These are phyloP conservation scores for Saccharomyces cerevisiae DNA, from an alignment of 805 yeast genomes.

Conservation along the genomic window DNA sequence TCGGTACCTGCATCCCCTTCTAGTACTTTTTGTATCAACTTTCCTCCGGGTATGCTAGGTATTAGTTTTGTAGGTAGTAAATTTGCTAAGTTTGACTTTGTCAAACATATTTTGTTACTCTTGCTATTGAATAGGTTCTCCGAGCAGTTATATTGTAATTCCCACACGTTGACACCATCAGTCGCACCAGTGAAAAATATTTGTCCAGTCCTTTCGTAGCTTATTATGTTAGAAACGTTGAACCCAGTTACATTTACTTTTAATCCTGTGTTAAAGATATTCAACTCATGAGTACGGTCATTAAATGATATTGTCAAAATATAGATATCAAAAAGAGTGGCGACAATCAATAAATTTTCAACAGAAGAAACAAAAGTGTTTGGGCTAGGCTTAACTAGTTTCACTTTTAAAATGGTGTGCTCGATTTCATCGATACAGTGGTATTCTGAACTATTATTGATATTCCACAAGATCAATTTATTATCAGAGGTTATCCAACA, in stretches of 20 bases:
- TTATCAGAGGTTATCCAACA: conserved; percentile 80
- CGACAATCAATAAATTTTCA: conserved; percentile 57
- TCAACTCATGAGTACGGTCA: conserved; percentile 39
- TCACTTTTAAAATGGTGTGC: conserved; percentile 64
- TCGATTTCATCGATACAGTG: conserved; percentile 71
- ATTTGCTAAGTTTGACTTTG: conserved; percentile 49
- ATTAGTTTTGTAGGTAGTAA: conserved; percentile 35
- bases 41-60: conserved; percentile 27
- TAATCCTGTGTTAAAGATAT: conserved; percentile 72
- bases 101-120: conserved; percentile 71
- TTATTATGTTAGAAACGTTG: conserved; percentile 51
- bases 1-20: conserved; percentile 17
- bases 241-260: conserved; percentile 69
- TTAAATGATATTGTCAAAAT: conserved; percentile 58
- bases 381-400: conserved; percentile 67
- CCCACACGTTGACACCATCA: conserved; percentile 76
- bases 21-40: conserved; percentile 26
- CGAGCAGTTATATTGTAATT: conserved; percentile 63
- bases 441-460: conserved; percentile 52
- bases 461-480: conserved; percentile 76
- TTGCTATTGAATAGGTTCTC: conserved; percentile 78
- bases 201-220: conserved; percentile 56
- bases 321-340: conserved; percentile 70
- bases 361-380: conserved; percentile 72
- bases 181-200: conserved; percentile 71